Conservation (phyloP, 2,329 filamentous ascomycete species). For the Scedosporium boydii region DNA sequence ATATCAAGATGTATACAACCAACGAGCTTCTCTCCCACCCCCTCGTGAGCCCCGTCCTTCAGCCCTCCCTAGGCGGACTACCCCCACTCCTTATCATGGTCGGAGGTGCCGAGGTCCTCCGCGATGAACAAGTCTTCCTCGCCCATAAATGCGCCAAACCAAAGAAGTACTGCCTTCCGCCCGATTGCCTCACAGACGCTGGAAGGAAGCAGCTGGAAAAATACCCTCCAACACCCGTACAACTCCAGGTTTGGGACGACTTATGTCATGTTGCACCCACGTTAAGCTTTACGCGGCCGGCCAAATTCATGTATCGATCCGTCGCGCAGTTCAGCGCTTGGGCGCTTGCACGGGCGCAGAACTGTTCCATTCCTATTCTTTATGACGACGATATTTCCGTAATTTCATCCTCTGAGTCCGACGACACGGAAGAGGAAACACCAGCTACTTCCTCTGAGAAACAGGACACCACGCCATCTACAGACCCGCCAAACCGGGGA, state of each 20-base stretch:
- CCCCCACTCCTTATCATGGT: slow-evolving; percentile 80
- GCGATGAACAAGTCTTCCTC: slow-evolving; percentile 90
- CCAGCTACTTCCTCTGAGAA: not conserved
- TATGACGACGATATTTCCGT: slow-evolving; percentile 70
- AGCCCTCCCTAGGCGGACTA: slow-evolving; percentile 80
- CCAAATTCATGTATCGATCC: slow-evolving; percentile 90
- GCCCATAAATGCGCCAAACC: slow-evolving; percentile 93
- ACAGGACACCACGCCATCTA: too few species aligned
- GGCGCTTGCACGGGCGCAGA: slow-evolving; percentile 76
- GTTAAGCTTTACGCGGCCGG: slow-evolving; percentile 90
- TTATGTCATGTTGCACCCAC: slow-evolving; percentile 88
- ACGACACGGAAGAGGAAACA: slow-evolving; percentile 11
- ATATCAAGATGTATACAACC: slow-evolving; percentile 59
- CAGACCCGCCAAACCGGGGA: too few species aligned
- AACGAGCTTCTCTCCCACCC: slow-evolving; percentile 82
- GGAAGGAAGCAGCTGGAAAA: slow-evolving; percentile 50
- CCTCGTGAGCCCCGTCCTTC: slow-evolving; percentile 78
- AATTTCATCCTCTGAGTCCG: slow-evolving; percentile 51
- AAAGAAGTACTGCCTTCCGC: slow-evolving; percentile 59
- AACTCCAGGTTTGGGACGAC: slow-evolving; percentile 93
- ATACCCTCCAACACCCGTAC: slow-evolving; percentile 80
- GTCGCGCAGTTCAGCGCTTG: slow-evolving; percentile 91
- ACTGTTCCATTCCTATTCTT: slow-evolving; percentile 68
- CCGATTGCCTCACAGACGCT: slow-evolving; percentile 52
- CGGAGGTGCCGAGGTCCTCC: slow-evolving; percentile 79